A percentile compares a stretch with the other conserved stretches of the same genome.
Conservation (phyloP, 257 asterid species). For the Petunia axillaris region DNA sequence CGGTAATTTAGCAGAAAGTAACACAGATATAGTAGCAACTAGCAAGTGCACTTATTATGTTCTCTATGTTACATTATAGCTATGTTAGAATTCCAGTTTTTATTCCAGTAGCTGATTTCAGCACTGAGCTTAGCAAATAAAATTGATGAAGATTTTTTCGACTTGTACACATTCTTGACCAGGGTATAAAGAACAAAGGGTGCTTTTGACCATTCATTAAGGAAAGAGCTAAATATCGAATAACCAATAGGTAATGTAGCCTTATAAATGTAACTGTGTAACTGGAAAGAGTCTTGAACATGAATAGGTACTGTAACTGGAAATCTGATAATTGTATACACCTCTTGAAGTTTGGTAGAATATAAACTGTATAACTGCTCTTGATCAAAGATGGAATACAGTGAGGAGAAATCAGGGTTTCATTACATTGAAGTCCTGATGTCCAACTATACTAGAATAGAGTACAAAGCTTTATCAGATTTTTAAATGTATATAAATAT, state of each 20-base stretch:
- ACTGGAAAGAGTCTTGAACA: background rate
- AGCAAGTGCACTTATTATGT: background rate
- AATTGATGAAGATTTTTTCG: background rate
- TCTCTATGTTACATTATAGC: background rate
- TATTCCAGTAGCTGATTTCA: background rate
- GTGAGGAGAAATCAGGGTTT: background rate
- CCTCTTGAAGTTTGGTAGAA: background rate
- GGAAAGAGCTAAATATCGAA: no score
- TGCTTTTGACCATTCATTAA: background rate
- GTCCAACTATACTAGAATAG: constrained; percentile 7
- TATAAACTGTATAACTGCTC: background rate
- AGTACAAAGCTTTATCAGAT: background rate
- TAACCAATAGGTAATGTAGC: no score
- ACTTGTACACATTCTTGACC: background rate
- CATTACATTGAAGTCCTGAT: background rate
- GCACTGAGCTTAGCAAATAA: background rate
- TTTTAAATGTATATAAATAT: background rate
- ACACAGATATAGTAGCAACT: background rate
- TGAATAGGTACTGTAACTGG: background rate
- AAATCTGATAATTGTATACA: background rate
- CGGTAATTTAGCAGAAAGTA: background rate
- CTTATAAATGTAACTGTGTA: no score
- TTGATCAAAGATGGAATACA: background rate
- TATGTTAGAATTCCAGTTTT: background rate
- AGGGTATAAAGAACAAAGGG: background rate